Evolutionary conservation across 1,139 yeast genomes (phyloP).

Genomic region (Suhomyces bolitotheri): DNA sequence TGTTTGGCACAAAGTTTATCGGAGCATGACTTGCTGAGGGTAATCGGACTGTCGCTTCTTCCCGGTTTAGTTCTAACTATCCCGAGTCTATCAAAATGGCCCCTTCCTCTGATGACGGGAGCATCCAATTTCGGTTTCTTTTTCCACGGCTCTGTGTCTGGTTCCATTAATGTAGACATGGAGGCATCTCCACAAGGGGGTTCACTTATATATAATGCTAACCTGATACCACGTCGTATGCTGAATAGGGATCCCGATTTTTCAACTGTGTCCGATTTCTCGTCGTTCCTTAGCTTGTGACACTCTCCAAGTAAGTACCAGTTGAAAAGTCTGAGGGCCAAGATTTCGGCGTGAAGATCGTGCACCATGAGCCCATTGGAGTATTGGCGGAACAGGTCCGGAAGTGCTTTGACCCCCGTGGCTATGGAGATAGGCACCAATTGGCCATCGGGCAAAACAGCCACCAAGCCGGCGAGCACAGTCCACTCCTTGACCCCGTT

Average conservation of each 20-base stretch:
- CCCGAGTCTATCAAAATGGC: slow-evolving; percentile 57
- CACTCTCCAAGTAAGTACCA: slow-evolving; percentile 36
- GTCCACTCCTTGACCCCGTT: slow-evolving; percentile 82
- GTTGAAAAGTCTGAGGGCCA: slow-evolving; percentile 71
- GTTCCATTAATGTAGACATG: slow-evolving; percentile 35
- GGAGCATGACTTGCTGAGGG: slow-evolving; percentile 82
- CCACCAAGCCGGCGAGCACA: slow-evolving; percentile 73
- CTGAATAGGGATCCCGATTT: slow-evolving; percentile 20
- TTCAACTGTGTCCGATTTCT: slow-evolving; percentile 21
- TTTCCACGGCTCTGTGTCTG: slow-evolving; percentile 16
- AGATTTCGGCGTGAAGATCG: slow-evolving; percentile 87
- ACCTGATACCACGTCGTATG: slow-evolving; percentile 34
- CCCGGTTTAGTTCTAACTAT: slow-evolving; percentile 91
- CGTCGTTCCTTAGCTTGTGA: slow-evolving; percentile 7
- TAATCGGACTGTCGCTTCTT: slow-evolving; percentile 66
- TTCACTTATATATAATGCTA: slow-evolving; percentile 72
- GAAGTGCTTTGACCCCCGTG: slow-evolving; percentile 82
- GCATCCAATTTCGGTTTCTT: slow-evolving; percentile 10
- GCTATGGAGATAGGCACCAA: slow-evolving; percentile 52
- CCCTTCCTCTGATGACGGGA: slow-evolving; percentile 56
- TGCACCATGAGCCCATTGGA: slow-evolving; percentile 67
- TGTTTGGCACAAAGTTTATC: slow-evolving; percentile 76
- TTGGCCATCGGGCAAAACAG: slow-evolving; percentile 25
- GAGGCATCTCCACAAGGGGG: slow-evolving; percentile 95
- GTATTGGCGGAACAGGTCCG: slow-evolving; percentile 46